Evolutionary conservation across 2,329 filamentous ascomycete species (phyloP), one percentile per base, ranked within the genome.

Genomic region (Aspergillus floridensis): DNA sequence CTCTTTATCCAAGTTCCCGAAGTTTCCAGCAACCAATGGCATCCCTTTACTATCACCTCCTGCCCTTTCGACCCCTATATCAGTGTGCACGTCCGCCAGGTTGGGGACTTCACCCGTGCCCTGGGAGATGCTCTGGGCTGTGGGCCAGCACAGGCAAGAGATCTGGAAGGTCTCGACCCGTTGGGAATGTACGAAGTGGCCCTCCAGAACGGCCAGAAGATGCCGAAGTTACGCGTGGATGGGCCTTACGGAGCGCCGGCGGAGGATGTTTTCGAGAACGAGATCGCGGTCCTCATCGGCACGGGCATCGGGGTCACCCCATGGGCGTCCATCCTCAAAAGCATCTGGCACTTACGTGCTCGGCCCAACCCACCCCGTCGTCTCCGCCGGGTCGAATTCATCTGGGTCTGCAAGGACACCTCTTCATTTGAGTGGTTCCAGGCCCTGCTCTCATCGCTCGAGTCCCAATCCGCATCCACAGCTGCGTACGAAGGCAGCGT

Each of bases 351-450:
- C 76, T 84, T 96, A 70, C 92, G 95, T 63, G 89, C 95, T 65
- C 86, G 88, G 16, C 93, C 93, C 7, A 95, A 97, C 80, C 91
- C 93, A 24, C 93, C 93, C 1, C 87, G 86, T 53, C 91, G 93
- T 72, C 88, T 99, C 50, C 90, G 92, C 60, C 89, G 95, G 75
- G 93, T 99, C 32, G 95, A 99, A 76, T 99, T 99, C 78, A 96
- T 99, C 80, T 99, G 95, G 95, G 89, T 98, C 54, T 97, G 93
- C 84, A 95, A 91, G 76, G 93, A 97, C 72, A 96, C 93, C 0
- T 90, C 86, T 35, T 96, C 93, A 0, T 99, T 99, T 71, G 95
- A 98, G 79, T 99, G 95, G 95, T 98, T 99, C 82, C 95, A 99
- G 75, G 92, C 90, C 1, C 86, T 99, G 0, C 85, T 99, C 16